Evolutionary conservation across 148 eudicot species (phyloP).

Genomic region (Diospyros kaki): DNA sequence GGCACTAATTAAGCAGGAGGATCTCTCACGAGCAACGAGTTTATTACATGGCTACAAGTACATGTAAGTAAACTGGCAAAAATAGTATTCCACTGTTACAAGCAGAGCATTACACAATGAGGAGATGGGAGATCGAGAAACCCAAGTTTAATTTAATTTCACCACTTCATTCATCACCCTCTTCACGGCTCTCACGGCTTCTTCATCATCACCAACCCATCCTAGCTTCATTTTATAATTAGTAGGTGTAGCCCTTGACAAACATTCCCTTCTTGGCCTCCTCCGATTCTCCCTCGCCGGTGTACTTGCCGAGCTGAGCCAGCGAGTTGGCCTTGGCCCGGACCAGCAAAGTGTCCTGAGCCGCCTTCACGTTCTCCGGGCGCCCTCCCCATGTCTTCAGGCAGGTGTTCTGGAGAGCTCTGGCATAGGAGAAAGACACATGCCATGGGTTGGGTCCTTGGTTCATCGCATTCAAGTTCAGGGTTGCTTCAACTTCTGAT

Average conservation of each 20-base stretch:
- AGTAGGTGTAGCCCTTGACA: slow-evolving; percentile 80
- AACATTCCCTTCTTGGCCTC: slow-evolving; percentile 80
- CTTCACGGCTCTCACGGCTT: neutral
- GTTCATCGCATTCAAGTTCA: slow-evolving; percentile 91
- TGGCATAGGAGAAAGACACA: slow-evolving; percentile 86
- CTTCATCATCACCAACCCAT: neutral
- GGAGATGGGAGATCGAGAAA: neutral
- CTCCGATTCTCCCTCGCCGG: slow-evolving; percentile 80
- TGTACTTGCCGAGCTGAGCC: slow-evolving; percentile 92
- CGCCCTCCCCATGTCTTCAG: slow-evolving; percentile 90
- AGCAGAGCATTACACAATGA: slow-evolving; percentile 8
- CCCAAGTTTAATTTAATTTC: neutral
- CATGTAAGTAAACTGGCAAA: slow-evolving; percentile 8
- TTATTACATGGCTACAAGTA: slow-evolving; percentile 10
- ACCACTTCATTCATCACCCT: neutral
- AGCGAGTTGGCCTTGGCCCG: slow-evolving; percentile 86
- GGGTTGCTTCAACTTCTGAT: slow-evolving; percentile 91
- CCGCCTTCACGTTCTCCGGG: slow-evolving; percentile 70
- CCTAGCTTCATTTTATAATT: slow-evolving; percentile 2
- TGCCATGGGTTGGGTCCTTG: slow-evolving; percentile 89
- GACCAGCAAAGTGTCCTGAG: slow-evolving; percentile 61
- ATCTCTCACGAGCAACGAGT: slow-evolving; percentile 2
- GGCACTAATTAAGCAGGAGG: no score
- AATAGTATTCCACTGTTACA: slow-evolving; percentile 13
- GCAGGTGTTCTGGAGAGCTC: slow-evolving; percentile 95